Base-by-base conservation (phyloP, 2,329 filamentous ascomycete genomes). In the Phialemoniopsis sp. region DNA sequence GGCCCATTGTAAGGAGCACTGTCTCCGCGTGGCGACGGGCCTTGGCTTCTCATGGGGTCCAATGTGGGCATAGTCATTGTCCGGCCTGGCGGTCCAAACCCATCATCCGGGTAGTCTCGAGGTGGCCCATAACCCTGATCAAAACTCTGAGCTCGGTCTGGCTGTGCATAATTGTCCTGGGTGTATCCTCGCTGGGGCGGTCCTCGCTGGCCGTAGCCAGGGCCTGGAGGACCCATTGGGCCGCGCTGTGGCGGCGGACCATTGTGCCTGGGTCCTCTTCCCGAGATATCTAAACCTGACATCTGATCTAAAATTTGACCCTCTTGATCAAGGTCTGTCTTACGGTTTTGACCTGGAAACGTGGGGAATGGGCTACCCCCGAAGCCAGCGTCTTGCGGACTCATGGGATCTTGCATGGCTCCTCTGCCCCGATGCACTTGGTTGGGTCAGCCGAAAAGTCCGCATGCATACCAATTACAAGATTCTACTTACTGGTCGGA, bases 41-140 rank as follows among this genome's bases (percentile, higher is more conserved):
- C 55, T 36, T 59, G 55, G 7, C 52, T 64, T 28, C 65, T 60
- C 48, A 64, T 60, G 14, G 59, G 57, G 10, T 71, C 65, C 40
- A 73, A 68, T 4, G 66, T 56, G 3, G 78, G 77, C 74, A 81
- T 78, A 5, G 80, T 83, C 70, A 73, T 76, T 41, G 78, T 82
- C 48, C 79, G 67, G n/a, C 61, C 53, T 8, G 73, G 75, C 3
- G 73, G 69, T 0, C 65, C 73, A 47, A 73, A 79, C 6, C 57
- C 59, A 34, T 67, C 61, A 14, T 67, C 61, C 8, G 55, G 53
- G 46, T 62, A 66, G 4, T 60, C 59, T 13, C 39, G 50, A 4
- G 34, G 40, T 6, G 47, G 46, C 6, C 56, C 60, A 42, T 63
- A 65, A 4, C 56, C 58, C 39, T 56, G 56, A 7, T 55, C 51